Evolutionary conservation across 768 basidiomycete genomes (phyloP).

Genomic region (Boletus huronensis): DNA sequence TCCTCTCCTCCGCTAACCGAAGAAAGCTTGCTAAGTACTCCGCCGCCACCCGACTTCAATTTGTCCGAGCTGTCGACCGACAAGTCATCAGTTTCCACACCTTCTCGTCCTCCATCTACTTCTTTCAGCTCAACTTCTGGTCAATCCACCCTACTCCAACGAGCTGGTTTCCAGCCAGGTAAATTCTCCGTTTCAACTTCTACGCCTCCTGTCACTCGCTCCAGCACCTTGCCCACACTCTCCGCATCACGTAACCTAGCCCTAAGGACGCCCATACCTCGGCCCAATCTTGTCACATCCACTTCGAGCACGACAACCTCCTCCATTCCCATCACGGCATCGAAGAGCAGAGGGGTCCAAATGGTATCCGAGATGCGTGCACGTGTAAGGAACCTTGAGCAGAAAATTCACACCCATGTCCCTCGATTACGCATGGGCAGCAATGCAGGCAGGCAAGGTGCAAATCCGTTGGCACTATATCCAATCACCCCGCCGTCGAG

Average conservation of each 20-base stretch:
- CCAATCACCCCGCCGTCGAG: constrained; percentile 35
- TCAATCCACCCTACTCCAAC: constrained; percentile 49
- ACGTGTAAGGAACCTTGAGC: constrained; percentile 75
- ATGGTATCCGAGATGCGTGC: constrained; percentile 94
- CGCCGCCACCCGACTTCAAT: constrained; percentile 58
- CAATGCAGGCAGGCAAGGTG: constrained; percentile 52
- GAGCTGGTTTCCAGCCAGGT: constrained; percentile 46
- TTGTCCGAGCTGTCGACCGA: constrained; percentile 53
- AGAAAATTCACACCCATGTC: constrained; percentile 84
- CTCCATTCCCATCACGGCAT: constrained; percentile 40
- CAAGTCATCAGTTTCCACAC: constrained; percentile 38
- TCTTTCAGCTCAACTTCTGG: constrained; percentile 35
- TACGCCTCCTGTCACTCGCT: constrained; percentile 53
- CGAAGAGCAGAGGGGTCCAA: constrained; percentile 80
- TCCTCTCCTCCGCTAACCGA: constrained; percentile 33
- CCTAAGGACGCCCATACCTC: constrained; percentile 44
- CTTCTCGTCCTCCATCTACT: constrained; percentile 32
- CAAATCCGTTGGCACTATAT: constrained; percentile 36
- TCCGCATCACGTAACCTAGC: constrained; percentile 43
- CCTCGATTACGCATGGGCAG: constrained; percentile 82
- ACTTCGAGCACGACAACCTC: constrained; percentile 35
- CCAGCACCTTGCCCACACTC: constrained; percentile 53
- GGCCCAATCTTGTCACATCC: constrained; percentile 38
- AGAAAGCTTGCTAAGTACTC: constrained; percentile 56
- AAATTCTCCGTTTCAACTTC: constrained; percentile 39